These are phyloP conservation scores for Eleusine indica DNA, from an alignment of 176 grass and related monocot genomes.

Conservation along the genomic window DNA sequence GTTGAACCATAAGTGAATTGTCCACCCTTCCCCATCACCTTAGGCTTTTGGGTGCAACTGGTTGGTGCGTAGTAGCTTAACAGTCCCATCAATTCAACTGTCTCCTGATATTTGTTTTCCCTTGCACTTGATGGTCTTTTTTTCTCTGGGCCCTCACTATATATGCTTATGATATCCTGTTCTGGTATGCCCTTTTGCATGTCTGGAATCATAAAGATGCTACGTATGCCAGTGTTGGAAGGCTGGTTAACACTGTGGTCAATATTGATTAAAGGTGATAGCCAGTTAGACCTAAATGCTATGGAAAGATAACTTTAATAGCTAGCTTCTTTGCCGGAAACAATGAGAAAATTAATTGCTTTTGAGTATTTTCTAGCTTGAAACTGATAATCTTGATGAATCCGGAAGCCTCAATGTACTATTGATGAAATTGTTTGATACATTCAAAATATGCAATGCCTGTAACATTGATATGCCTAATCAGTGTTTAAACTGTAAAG, in stretches of 20 bases:
- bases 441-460: too few relatives aligned
- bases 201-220: neutral
- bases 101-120: neutral
- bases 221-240: neutral
- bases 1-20: too few relatives aligned
- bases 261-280: too few relatives aligned
- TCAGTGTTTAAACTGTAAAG: neutral
- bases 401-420: neutral
- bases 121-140: conserved; percentile 23
- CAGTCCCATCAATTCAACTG: neutral
- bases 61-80: too few relatives aligned
- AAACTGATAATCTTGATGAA: neutral
- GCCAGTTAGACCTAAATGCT: too few relatives aligned
- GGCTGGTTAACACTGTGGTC: neutral
- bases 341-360: too few relatives aligned
- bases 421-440: neutral
- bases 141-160: neutral
- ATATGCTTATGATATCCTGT: neutral
- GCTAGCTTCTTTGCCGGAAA: too few relatives aligned
- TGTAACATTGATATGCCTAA: neutral
- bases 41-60: too few relatives aligned
- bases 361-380: too few relatives aligned
- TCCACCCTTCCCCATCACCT: too few relatives aligned
- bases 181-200: neutral
- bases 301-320: too few relatives aligned